phyloP scores from a whole-genome alignment of 768 basidiomycete species.

The Mycena filopes region DNA sequence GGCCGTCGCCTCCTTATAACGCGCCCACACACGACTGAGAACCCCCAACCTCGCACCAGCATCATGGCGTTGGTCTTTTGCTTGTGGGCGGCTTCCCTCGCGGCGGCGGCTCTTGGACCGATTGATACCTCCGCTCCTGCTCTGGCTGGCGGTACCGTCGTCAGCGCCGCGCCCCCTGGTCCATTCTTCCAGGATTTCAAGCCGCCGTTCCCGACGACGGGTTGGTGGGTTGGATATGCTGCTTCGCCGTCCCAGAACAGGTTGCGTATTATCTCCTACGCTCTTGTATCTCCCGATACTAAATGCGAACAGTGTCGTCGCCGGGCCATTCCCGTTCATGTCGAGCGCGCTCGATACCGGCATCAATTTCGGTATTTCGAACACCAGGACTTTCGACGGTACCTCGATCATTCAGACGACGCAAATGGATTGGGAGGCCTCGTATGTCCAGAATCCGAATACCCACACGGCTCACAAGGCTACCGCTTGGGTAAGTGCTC shows the following conservation, averaged over 20 bases:
- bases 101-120: slow-evolving; percentile 24
- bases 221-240: slow-evolving; percentile 49
- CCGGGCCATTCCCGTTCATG: slow-evolving; percentile 48
- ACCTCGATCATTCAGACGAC: slow-evolving; percentile 45
- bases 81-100: slow-evolving; percentile 16
- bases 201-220: slow-evolving; percentile 47
- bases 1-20: slow-evolving; percentile 9
- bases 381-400: slow-evolving; percentile 44
- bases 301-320: slow-evolving; percentile 36
- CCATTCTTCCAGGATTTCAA: slow-evolving; percentile 47
- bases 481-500: slow-evolving; percentile 41
- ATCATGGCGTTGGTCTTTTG: slow-evolving; percentile 18
- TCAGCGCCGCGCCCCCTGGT: slow-evolving; percentile 37
- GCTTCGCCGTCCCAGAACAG: slow-evolving; percentile 37
- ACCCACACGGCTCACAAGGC: slow-evolving; percentile 44
- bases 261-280: slow-evolving; percentile 27
- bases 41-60: background rate
- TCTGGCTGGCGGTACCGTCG: slow-evolving; percentile 22
- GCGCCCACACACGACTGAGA: background rate
- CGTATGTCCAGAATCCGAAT: slow-evolving; percentile 45
- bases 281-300: background rate
- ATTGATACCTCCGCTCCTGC: slow-evolving; percentile 26
- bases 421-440: slow-evolving; percentile 46
- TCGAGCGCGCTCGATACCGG: slow-evolving; percentile 38
- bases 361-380: slow-evolving; percentile 45